Percentiles rank a stretch among this genome's conserved stretches.
These are phyloP conservation scores for Cladosporium austrohemisphaericum DNA, from an alignment of 2,329 filamentous ascomycete genomes.

Conservation along the genomic window DNA sequence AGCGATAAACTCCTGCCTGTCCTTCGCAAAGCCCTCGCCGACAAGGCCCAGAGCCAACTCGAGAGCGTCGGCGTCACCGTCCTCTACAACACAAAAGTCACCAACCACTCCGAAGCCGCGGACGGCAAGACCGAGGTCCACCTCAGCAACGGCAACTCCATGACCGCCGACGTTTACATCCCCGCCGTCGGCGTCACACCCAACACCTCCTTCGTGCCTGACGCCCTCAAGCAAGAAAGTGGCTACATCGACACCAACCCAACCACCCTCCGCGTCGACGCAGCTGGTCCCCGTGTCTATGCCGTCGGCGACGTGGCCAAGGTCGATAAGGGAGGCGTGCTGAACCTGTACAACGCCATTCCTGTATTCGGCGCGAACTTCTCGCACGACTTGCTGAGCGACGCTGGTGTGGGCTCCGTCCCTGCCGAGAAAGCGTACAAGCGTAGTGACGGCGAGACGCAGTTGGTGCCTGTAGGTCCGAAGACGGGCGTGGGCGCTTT, in stretches of 20 bases:
- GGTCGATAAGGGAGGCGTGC: conserved; percentile 40
- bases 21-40: conserved; percentile 38
- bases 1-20: conserved; percentile 39
- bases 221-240: conserved; percentile 38
- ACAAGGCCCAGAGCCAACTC: conserved; percentile 45
- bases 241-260: conserved; percentile 50
- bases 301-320: conserved; percentile 46
- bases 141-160: conserved; percentile 45
- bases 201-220: conserved; percentile 52
- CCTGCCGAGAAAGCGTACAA: conserved; percentile 28
- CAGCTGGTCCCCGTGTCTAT: conserved; percentile 46
- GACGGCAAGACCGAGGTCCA: conserved; percentile 41
- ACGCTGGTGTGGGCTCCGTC: conserved; percentile 24
- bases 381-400: conserved; percentile 43
- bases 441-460: conserved; percentile 31
- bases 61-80: conserved; percentile 44
- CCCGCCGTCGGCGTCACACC: conserved; percentile 50
- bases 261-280: conserved; percentile 44
- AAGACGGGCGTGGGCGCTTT: conserved; percentile 36
- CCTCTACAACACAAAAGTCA: conserved; percentile 28
- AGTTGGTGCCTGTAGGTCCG: conserved; percentile 29
- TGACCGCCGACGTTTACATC: conserved; percentile 52
- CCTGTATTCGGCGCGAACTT: conserved; percentile 44
- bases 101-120: conserved; percentile 26
- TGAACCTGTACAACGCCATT: conserved; percentile 39